phyloP scores from a whole-genome alignment of 257 asterid genomes.

The Solanum tacnaense region DNA sequence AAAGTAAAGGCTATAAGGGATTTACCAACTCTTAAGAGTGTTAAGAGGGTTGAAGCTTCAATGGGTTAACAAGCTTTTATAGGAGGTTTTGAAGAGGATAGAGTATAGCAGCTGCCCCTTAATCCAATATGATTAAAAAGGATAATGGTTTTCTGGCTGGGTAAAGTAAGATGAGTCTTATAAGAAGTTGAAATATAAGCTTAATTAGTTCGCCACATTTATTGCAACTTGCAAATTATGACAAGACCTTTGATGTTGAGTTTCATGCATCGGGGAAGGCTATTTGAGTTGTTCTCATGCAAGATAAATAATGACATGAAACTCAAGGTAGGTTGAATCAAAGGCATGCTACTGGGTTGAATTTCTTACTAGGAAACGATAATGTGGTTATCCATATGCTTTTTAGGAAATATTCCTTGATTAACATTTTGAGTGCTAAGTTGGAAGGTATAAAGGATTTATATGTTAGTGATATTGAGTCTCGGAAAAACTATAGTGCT shows the following conservation, averaged over 20 bases:
- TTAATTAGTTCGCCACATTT: neutral
- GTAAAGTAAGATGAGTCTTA: neutral
- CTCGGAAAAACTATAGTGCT: neutral
- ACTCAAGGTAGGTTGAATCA: neutral
- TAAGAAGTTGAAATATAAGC: neutral
- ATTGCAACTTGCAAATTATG: neutral
- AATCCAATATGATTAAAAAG: neutral
- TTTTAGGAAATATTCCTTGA: neutral
- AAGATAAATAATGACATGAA: neutral
- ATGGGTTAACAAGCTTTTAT: neutral
- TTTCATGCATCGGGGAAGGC: neutral
- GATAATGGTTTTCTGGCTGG: neutral
- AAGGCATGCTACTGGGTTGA: neutral
- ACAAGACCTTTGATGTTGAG: neutral
- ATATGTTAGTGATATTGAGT: neutral
- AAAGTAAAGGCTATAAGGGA: no score
- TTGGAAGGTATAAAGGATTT: neutral
- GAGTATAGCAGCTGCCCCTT: no score
- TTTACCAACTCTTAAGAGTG: neutral
- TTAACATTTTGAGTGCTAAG: neutral
- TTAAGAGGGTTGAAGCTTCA: neutral
- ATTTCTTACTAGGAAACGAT: neutral
- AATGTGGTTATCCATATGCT: neutral
- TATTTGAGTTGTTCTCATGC: neutral
- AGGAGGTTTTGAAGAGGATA: no score